Percentiles rank a stretch among this genome's conserved stretches.
phyloP scores from a whole-genome alignment of 495 filamentous ascomycete genomes.

The Penicillium fimorum region DNA sequence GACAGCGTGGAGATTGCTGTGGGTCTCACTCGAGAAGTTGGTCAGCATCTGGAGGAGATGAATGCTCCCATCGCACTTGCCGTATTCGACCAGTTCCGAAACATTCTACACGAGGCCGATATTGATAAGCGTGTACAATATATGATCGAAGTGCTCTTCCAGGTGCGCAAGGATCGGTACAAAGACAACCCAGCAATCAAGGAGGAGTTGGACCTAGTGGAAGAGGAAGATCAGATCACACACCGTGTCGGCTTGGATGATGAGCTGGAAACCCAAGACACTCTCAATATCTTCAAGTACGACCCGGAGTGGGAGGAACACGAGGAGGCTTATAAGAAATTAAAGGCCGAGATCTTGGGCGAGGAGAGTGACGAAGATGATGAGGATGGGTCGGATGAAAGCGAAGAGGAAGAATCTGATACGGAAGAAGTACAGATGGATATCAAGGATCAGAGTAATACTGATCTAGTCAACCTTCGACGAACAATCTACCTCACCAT shows the following conservation, averaged over 20 bases:
- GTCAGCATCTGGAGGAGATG: slow-evolving; percentile 93
- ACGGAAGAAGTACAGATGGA: slow-evolving; percentile 73
- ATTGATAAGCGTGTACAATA: slow-evolving; percentile 97
- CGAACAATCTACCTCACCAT: slow-evolving; percentile 96
- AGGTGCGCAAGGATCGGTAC: slow-evolving; percentile 92
- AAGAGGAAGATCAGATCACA: slow-evolving; percentile 97
- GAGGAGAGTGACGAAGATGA: slow-evolving; percentile 80
- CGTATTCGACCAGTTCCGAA: slow-evolving; percentile 93
- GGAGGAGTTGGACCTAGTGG: slow-evolving; percentile 91
- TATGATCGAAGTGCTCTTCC: slow-evolving; percentile 98
- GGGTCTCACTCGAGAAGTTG: slow-evolving; percentile 83
- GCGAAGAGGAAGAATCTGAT: slow-evolving; percentile 78
- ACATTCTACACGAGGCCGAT: slow-evolving; percentile 90
- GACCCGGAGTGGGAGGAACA: slow-evolving; percentile 87
- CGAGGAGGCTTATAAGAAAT: slow-evolving; percentile 82
- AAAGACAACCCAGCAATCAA: slow-evolving; percentile 89
- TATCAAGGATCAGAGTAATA: slow-evolving; percentile 97
- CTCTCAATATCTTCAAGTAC: slow-evolving; percentile 91
- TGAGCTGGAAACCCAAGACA: slow-evolving; percentile 78
- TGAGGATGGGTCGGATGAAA: slow-evolving; percentile 67
- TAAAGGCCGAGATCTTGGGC: slow-evolving; percentile 92
- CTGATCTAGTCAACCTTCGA: slow-evolving; percentile 88
- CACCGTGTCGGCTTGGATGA: slow-evolving; percentile 77
- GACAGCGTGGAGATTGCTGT: slow-evolving; percentile 98
- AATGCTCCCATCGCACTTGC: slow-evolving; percentile 76